Evolutionary conservation across 495 filamentous ascomycete genomes (phyloP).

Genomic region (Geopyxis carbonaria): DNA sequence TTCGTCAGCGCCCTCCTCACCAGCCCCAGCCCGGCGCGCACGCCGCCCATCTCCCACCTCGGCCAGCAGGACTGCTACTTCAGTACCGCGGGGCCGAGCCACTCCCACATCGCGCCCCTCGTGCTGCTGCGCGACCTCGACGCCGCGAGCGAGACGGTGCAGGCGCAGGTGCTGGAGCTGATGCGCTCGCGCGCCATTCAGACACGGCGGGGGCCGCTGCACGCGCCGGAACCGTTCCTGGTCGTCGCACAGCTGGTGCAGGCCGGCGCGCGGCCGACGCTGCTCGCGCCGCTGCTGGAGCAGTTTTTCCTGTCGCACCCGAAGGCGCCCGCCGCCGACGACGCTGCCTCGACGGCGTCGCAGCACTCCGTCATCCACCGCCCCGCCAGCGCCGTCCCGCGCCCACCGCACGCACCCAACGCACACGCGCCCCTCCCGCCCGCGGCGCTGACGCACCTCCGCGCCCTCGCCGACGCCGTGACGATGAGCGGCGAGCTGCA

Average conservation of each 20-base stretch:
- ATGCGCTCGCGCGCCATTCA: constrained; percentile 63
- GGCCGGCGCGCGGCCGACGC: constrained; percentile 23
- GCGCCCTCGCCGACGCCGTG: constrained; percentile 15
- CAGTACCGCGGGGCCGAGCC: not conserved
- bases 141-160: constrained; percentile 48
- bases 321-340: constrained; percentile 17
- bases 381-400: too few relatives aligned
- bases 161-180: constrained; percentile 71
- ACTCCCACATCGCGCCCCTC: constrained; percentile 47
- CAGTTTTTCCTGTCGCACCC: not conserved
- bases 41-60: constrained; percentile 11
- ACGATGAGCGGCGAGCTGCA: constrained; percentile 44
- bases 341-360: constrained; percentile 26
- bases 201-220: constrained; percentile 50
- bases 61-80: not conserved
- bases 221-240: constrained; percentile 63
- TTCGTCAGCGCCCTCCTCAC: constrained; percentile 51
- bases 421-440: not conserved
- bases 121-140: constrained; percentile 69
- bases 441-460: constrained; percentile 10
- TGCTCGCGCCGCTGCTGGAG: constrained; percentile 33
- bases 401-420: constrained; percentile 16
- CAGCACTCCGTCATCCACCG: too few relatives aligned
- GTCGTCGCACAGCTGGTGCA: constrained; percentile 53
- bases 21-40: constrained; percentile 23